Evolutionary conservation across 2,329 filamentous ascomycete species (phyloP), one percentile per base, ranked within the genome.

Genomic region (Cladosporium sp.): DNA sequence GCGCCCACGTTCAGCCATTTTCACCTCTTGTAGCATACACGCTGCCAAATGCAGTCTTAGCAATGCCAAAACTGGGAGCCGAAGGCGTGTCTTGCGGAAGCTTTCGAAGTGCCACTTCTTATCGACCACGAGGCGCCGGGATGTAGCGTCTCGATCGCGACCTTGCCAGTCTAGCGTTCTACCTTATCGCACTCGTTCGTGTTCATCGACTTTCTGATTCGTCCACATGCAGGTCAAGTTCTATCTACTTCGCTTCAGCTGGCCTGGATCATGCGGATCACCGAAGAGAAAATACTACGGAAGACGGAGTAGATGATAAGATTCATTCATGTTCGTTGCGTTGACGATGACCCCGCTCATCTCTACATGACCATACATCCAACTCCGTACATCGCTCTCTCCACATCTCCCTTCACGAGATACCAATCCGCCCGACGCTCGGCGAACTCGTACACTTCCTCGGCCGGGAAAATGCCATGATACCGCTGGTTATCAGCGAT

Each of bases 381-480:
- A 76, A 97, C 87, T 5, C 95, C 95, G 79, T 97, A 98, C 93
- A 99, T 97, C 67, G 93, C 93, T 79, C 91, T 90, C 82, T 99
- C 95, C 6, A 99, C 95, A 68, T 93, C 88, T 69, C 86, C 88
- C 80, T 90, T 91, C 13, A 99, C 92, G 71, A 90, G 85, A 76
- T 95, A 97, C 95, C 95, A 99, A 80, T 99, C 95, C 58, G 93
- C 93, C 71, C 95, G 84, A 70, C 95, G 83, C 79, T 97, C 93
- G 1, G 94, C 95, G 81, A 96, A 99, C 81, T 98, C 94, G 74
- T 97, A 97, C 3, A 98, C 95, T 81, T 99, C 95, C 77, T 99
- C 95, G 0, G 94, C 92, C 23, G 93, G 86, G 74, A 98, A 97
- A 58, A 99, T 91, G 14, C 95, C 95, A 28, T 91, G 86, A 76